Base-by-base conservation (phyloP, 257 asterid genomes). In the Lycium barbarum region DNA sequence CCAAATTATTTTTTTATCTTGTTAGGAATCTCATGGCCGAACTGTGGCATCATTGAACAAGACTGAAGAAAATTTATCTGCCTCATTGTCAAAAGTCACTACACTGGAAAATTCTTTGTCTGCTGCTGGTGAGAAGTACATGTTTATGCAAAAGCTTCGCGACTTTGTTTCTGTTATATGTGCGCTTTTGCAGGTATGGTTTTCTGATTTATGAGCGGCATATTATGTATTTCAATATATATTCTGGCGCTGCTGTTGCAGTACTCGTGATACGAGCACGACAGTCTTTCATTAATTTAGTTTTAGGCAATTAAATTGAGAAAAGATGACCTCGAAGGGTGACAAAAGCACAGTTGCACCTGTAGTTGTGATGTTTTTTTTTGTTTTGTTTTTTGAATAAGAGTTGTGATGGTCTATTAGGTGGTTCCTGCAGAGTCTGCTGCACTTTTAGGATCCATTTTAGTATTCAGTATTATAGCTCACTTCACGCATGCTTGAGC, bases 101-200 rank as follows among this genome's bases (percentile, higher is more conserved):
- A 87, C 73, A 74, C 89, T 97, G 83, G 98, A 97, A 89, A 89
- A 86, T 88, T 91, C 98, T 65, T 89, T 97, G 88, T 84, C 94
- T 86, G 97, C 94, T 65, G 97, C 98, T 74, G 96, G 95, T 93
- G 98, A 97, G 94, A 95, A 93, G 96, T 97, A 91, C 95, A 91
- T 94, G 91, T 97, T 97, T 92, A 94, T 97, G 98, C 99, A 97
- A 92, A 94, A 92, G 98, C 97, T 97, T 88, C 97, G 98, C 90
- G 99, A 97, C 87, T 97, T 92, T 91, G 91, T 94, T 91, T 92
- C 95, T 89, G 98, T 94, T 90, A 88, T 95, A 87, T 95, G 99
- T 92, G 97, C 90, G 84, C 95, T 95, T 91, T 89, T 97, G 91
- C 95, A 94, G 99, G 99, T 97, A 94, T 57, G 97, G 51, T 86